Evolutionary conservation across 352 stramenopile genomes (phyloP), one percentile per base, ranked within the genome.

Genomic region (Globisporangium alternatum): DNA sequence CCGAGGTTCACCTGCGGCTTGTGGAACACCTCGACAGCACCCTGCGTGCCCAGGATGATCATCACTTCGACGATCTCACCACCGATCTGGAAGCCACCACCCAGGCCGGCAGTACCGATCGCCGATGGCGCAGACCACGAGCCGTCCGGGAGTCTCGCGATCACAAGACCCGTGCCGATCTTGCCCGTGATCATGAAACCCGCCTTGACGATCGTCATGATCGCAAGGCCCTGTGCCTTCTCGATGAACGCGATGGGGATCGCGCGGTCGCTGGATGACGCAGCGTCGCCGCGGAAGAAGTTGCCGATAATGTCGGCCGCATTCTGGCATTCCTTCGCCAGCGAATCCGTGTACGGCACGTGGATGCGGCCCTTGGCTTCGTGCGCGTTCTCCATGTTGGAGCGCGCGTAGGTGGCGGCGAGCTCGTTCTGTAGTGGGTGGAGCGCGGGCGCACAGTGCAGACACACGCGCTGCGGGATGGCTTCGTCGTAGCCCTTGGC

Each of bases 61-160:
- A 98, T 80, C 55, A 97, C 81, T 72, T 98, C 91, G 2, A 91
- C 87, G 28, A 98, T 67, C 68, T 98, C 89, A 21, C 85, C 90
- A 28, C 93, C 93, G n/a, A 97, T 75, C 55, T 97, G 55, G 5
- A 88, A 90, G 64, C 91, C 90, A 74, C 73, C 74, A 44, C 80
- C 80, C n/a, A 97, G 62, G 10, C 91, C 90, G 6, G 81, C 70
- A 0, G 90, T 90, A 15, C 88, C 90, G 67, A 98, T 97, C 9
- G 93, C 93, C 37, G 80, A 95, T 1, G 93, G 93, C 2, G 91
- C 86, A 28, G 83, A 95, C 93, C 93, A 98, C 22, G 71, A 73
- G 5, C 88, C 77, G 49, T 91, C 73, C 3, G 64, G 30, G 1
- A 97, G 65, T 12, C 83, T 75, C 5, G 89, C 80, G 15, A 98